These are phyloP conservation scores for Beauveria medogensis DNA, from an alignment of 2,329 filamentous ascomycete species.

Conservation along the genomic window DNA sequence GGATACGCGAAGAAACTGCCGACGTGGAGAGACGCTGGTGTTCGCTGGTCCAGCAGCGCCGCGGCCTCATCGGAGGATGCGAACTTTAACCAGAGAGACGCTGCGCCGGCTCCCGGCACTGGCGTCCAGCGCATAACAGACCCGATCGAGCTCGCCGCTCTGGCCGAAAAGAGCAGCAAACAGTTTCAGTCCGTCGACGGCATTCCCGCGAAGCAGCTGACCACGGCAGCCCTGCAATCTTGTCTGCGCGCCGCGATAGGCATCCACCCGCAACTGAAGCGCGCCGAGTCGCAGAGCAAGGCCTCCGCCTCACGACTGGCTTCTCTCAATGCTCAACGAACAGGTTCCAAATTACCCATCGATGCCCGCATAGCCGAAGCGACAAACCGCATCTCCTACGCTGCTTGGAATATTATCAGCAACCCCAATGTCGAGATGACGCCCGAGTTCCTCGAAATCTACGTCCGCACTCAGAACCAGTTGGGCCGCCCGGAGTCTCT, in stretches of 20 bases:
- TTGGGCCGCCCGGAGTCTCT: constrained; percentile 68
- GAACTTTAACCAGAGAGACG: not conserved
- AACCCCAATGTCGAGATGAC: constrained; percentile 77
- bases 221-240: constrained; percentile 34
- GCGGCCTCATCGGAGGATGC: constrained; percentile 6
- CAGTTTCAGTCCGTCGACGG: constrained; percentile 36
- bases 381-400: constrained; percentile 44
- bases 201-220: constrained; percentile 36
- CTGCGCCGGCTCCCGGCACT: not conserved
- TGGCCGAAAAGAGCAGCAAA: constrained; percentile 34
- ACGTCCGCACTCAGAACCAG: constrained; percentile 67
- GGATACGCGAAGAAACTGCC: not conserved
- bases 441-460: constrained; percentile 60
- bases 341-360: constrained; percentile 23
- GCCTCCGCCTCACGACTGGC: constrained; percentile 48
- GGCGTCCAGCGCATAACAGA: constrained; percentile 24
- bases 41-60: constrained; percentile 22
- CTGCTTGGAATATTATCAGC: constrained; percentile 62
- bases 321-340: constrained; percentile 31
- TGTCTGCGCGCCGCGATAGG: constrained; percentile 37
- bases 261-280: constrained; percentile 33
- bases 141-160: constrained; percentile 30
- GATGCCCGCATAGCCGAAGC: constrained; percentile 33
- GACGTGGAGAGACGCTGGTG: constrained; percentile 10
- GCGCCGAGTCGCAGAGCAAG: constrained; percentile 30